Conservation (phyloP, 192 early-diverging fungal species). For the Lobulomyces angularis region DNA sequence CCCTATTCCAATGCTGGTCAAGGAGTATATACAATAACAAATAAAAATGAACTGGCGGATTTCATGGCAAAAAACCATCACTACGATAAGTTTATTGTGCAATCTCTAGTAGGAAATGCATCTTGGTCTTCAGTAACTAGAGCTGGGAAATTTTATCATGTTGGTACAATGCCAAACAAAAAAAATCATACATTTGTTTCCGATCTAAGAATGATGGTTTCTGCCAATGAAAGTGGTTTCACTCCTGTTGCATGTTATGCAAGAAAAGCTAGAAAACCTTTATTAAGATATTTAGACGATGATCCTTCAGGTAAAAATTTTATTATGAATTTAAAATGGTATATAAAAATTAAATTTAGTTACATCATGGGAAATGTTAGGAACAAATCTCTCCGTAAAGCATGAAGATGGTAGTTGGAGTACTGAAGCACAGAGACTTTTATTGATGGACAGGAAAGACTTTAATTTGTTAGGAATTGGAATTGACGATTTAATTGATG, state of each 20-base stretch:
- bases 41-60: constrained; percentile 50
- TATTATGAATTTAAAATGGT: constrained; percentile 7
- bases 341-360: constrained; percentile 15
- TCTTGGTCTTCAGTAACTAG: constrained; percentile 64
- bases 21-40: constrained; percentile 84
- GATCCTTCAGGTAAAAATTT: constrained; percentile 32
- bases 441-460: constrained; percentile 86
- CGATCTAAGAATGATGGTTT: constrained; percentile 79
- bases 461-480: constrained; percentile 77
- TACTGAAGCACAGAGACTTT: constrained; percentile 65
- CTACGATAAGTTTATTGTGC: constrained; percentile 87
- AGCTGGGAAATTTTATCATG: constrained; percentile 74
- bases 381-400: constrained; percentile 76
- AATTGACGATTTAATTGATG: constrained; percentile 77
- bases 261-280: constrained; percentile 57
- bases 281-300: constrained; percentile 41
- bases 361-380: constrained; percentile 83
- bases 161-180: constrained; percentile 83
- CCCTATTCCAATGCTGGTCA: constrained; percentile 83
- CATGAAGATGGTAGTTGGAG: constrained; percentile 60
- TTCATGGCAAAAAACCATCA: constrained; percentile 68
- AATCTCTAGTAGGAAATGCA: constrained; percentile 75
- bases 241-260: constrained; percentile 73
- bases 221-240: constrained; percentile 62
- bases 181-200: constrained; percentile 74